Conservation (phyloP, 208 protist genomes). For the Histomonas meleagridis region DNA sequence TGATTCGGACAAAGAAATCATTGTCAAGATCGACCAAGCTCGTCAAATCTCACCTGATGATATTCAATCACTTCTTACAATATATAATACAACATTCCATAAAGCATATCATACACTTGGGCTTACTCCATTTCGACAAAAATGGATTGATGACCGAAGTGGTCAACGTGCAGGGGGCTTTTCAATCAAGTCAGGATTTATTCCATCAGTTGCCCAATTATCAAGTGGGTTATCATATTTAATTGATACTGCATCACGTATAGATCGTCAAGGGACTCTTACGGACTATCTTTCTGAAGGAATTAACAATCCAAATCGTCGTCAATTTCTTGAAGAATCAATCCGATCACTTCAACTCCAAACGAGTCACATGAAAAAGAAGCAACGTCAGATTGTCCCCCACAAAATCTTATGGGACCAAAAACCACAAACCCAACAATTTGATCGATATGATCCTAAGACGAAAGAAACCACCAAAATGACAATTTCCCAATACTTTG, state of each 20-base stretch:
- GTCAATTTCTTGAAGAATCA: too few species aligned
- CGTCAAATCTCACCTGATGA: neutral
- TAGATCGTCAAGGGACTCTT: neutral
- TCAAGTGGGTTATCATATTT: neutral
- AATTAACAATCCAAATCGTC: neutral
- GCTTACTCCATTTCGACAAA: neutral
- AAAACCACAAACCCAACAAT: too few species aligned
- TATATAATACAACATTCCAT: slow-evolving; percentile 17
- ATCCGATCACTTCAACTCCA: neutral
- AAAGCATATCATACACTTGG: neutral
- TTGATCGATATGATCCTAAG: neutral
- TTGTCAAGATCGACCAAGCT: neutral
- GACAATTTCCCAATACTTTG: neutral
- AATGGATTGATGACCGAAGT: neutral
- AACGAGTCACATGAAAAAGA: neutral
- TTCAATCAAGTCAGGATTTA: neutral
- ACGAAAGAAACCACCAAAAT: neutral
- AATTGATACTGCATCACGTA: neutral
- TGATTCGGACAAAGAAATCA: neutral
- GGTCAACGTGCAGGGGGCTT: neutral
- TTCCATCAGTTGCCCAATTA: neutral
- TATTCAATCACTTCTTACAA: neutral
- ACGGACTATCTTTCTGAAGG: neutral
- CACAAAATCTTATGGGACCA: neutral
- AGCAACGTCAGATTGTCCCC: neutral